Percentiles rank a stretch among this genome's conserved stretches.
Evolutionary conservation across 73 alveolate species (phyloP).

Genomic region (Paramecium sonneborni): DNA sequence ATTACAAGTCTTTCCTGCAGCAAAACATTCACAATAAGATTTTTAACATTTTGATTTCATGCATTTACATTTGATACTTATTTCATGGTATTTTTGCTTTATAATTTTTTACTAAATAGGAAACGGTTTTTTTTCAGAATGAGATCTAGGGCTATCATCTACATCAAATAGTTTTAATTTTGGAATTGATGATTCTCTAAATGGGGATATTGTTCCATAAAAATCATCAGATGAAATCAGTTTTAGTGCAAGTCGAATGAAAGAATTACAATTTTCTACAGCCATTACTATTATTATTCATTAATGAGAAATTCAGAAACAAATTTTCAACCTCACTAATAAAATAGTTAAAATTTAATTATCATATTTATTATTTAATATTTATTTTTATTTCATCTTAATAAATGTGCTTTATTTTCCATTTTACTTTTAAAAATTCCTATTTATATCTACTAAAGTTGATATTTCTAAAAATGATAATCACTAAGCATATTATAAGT

Average conservation of each 20-base stretch:
- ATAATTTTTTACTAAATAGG: not conserved
- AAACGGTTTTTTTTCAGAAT: not conserved
- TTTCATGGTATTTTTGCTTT: not conserved
- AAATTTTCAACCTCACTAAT: not conserved
- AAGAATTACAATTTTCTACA: not conserved
- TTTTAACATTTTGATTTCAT: constrained; percentile 17
- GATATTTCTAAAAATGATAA: no score
- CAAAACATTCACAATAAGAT: constrained; percentile 31
- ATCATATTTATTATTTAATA: not conserved
- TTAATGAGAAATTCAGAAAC: not conserved
- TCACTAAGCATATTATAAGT: no score
- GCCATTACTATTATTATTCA: not conserved
- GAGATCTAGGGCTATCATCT: not conserved
- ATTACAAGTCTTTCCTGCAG: not conserved
- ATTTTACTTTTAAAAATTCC: no score
- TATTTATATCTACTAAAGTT: no score
- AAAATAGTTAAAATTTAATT: not conserved
- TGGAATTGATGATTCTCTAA: not conserved
- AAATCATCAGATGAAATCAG: not conserved
- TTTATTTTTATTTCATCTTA: not conserved
- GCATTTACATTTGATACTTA: not conserved
- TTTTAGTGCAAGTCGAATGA: not conserved
- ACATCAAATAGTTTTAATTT: not conserved
- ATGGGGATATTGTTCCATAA: not conserved
- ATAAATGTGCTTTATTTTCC: no score